Evolutionary conservation across 257 asterid genomes (phyloP), one percentile per base, ranked within the genome.

Genomic region (Solanum bukasovii): DNA sequence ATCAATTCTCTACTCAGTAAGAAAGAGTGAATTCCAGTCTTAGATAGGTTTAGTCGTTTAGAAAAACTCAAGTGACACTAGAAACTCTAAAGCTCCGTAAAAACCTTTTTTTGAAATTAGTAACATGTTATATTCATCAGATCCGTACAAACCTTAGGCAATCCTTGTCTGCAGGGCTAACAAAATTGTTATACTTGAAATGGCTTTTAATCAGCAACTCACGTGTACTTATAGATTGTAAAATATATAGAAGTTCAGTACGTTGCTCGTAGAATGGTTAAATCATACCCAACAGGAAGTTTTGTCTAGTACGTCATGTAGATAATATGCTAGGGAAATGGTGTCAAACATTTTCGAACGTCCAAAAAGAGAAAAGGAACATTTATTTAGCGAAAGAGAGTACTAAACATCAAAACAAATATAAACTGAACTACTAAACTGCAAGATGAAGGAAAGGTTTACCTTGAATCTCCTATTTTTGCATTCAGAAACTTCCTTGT

Each of bases 391-490:
- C 7, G 12, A 49, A 46, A 29, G 7, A 29, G 20, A 49, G 40
- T 18, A 82, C 0, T 10, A 82, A 79, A 5, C 65, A 82, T 18
- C 70, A 70, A 7, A 23, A 46, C 2, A 84, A 40, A 84, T 52
- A n/a, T 73, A 33, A 37, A 37, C 34, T 29, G 44, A 78, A 67
- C 25, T 16, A 72, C 13, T 46, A 35, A 37, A 35, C 31, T 13
- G 40, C 49, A 75, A 34, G 29, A 82, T 71, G 73, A 73, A 86
- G 87, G 59, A 85, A 89, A 68, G 78, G 63, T 84, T 93, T 94
- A 96, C 96, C 94, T 89, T 83, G 86, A 87, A 87, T 84, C 82
- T 75, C 89, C 86, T 68, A 88, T 74, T 31, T 93, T 89, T 90
- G 92, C 74, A 79, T 84, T 88, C 87, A 91, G 90, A 88, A 93